Evolutionary conservation across 805 yeast genomes (phyloP).

Genomic region (Cyberlindnera samutprakarnensis): DNA sequence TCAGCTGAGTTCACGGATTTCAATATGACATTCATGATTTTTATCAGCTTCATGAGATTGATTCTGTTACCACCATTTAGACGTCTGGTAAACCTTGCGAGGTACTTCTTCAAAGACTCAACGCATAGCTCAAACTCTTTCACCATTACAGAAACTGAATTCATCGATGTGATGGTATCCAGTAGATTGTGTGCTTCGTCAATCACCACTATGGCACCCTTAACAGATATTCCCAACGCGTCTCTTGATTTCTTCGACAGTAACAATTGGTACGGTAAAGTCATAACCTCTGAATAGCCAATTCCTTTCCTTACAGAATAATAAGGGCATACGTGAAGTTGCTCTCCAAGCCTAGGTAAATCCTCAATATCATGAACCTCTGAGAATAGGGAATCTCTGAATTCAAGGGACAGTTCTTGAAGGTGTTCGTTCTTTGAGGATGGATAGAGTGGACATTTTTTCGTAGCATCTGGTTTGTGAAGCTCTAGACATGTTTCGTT

Average conservation of each 20-base stretch:
- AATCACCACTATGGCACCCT: constrained; percentile 62
- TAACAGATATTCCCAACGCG: constrained; percentile 49
- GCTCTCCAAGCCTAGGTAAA: constrained; percentile 49
- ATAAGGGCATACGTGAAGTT: constrained; percentile 67
- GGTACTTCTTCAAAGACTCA: constrained; percentile 45
- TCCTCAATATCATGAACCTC: constrained; percentile 64
- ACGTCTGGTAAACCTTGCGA: constrained; percentile 50
- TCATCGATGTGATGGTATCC: constrained; percentile 65
- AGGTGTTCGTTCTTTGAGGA: constrained; percentile 20
- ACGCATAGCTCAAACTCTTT: constrained; percentile 39
- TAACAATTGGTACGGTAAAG: constrained; percentile 80
- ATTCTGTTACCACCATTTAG: constrained; percentile 68
- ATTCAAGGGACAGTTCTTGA: constrained; percentile 26
- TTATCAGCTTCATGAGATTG: constrained; percentile 54
- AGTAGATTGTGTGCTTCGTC: constrained; percentile 91
- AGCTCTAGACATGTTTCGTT: constrained; percentile 79
- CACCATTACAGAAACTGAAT: constrained; percentile 51
- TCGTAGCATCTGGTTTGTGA: constrained; percentile 34
- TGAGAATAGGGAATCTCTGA: constrained; percentile 42
- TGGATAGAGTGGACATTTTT: constrained; percentile 36
- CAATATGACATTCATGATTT: constrained; percentile 44
- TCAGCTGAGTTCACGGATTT: constrained; percentile 33
- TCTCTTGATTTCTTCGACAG: constrained; percentile 54
- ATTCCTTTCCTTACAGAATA: constrained; percentile 59
- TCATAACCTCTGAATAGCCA: constrained; percentile 60